Base-by-base conservation (phyloP, 768 basidiomycete genomes). In the Tulasnella sp. region DNA sequence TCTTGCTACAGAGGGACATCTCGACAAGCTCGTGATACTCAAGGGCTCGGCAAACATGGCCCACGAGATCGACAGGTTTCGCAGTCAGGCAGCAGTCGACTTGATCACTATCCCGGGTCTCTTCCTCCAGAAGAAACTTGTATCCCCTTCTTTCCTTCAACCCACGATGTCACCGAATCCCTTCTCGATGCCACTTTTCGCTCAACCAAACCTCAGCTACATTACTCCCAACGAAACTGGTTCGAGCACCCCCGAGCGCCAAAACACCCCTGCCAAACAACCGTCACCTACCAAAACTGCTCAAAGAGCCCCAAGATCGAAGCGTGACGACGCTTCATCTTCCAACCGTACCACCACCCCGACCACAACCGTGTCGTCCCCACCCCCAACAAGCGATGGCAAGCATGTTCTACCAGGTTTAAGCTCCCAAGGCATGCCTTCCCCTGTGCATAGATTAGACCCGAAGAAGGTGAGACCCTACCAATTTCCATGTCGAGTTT, bases 21-120 rank as follows among this genome's bases (percentile, higher is more conserved):
- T 60, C n/a, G 58, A 60, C 55, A 60, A 60, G 56, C 32, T 60
- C 19, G 41, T 60, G 5, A 41, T 60, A 19, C 56, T 60, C 15
- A 24, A 60, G 17, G 54, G 54, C 17, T 27, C 24, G 13, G 4
- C n/a, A 4, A 34, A 24, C 9, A 34, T 52, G 17, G 51, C 51
- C 34, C 27, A 23, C n/a, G 23, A 52, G 5, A 48, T 48, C 19
- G n/a, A 27, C 26, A 48, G n/a, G 10, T 48, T 48, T n/a, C n/a
- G n/a, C 26, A 5, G 19, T 21, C 19, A 48, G 45, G 26, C n/a
- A 19, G 26, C n/a, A 7, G 10, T 48, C 45, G 8, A 48, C 19
- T 5, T 48, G 8, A 48, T 48, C 5, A 27, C 19, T 5, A n/a
- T 21, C 26, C 26, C 45, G 8, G 45, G 26, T n/a, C 45, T 48